Evolutionary conservation across 179 eudicot species (phyloP).

Genomic region (Beta lomatogona): DNA sequence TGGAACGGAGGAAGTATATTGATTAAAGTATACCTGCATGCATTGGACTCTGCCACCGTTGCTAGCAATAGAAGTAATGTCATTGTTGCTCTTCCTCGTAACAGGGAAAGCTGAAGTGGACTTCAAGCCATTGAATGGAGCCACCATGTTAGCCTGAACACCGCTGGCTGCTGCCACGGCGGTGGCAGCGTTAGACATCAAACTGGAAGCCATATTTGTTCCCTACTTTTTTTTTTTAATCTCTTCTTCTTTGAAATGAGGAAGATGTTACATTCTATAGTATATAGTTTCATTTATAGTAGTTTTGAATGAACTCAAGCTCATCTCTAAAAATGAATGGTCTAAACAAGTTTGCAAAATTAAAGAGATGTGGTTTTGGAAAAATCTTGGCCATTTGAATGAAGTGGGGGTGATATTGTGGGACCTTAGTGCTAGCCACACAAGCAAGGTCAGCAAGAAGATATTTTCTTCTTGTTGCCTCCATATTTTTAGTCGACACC

Average conservation of each 20-base stretch:
- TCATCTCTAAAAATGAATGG: background rate
- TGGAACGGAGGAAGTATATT: too few species aligned
- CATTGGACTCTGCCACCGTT: constrained; percentile 41
- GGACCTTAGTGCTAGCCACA: background rate
- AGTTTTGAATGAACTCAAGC: background rate
- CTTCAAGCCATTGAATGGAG: constrained; percentile 48
- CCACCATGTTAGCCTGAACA: constrained; percentile 44
- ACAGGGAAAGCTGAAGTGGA: constrained; percentile 36
- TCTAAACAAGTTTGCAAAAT: background rate
- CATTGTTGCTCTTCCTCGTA: constrained; percentile 35
- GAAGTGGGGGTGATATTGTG: background rate
- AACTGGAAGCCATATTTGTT: constrained; percentile 37
- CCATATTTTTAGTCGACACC: background rate
- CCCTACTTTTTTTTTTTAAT: background rate
- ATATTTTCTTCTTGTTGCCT: background rate
- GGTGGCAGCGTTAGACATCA: constrained; percentile 32
- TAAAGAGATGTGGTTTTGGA: background rate
- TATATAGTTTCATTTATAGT: background rate
- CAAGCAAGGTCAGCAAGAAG: background rate
- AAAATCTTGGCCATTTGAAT: background rate
- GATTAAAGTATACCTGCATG: constrained; percentile 38
- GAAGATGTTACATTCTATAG: background rate
- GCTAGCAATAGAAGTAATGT: constrained; percentile 34
- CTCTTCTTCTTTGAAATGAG: background rate
- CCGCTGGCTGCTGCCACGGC: constrained; percentile 26